phyloP scores from a whole-genome alignment of 805 yeast species.

The Saccharomycopsis sp. region DNA sequence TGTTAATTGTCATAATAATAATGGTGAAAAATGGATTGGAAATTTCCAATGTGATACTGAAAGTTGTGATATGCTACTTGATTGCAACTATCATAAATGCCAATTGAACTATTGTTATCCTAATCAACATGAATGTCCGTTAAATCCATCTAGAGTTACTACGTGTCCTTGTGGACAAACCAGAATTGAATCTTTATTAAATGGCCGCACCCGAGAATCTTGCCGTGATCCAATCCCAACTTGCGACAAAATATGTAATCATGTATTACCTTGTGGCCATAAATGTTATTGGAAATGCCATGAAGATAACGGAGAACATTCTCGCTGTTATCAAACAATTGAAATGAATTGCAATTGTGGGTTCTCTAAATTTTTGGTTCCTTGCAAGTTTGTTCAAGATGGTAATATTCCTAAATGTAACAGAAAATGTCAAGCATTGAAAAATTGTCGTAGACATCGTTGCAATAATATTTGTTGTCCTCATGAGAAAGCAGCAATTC shows the following conservation, averaged over 20 bases:
- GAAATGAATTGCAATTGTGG: constrained; percentile 59
- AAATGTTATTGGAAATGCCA: constrained; percentile 67
- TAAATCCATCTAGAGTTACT: constrained; percentile 50
- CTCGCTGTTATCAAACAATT: constrained; percentile 52
- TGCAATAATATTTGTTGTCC: constrained; percentile 67
- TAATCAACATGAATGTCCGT: constrained; percentile 46
- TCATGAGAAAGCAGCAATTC: constrained; percentile 51
- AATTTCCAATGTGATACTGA: constrained; percentile 30
- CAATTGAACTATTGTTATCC: constrained; percentile 45
- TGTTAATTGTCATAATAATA: constrained; percentile 25
- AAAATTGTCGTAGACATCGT: constrained; percentile 76
- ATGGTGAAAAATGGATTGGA: constrained; percentile 29
- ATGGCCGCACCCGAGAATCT: constrained; percentile 35
- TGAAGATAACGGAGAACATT: constrained; percentile 62
- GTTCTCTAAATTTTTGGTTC: constrained; percentile 46
- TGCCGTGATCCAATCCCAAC: constrained; percentile 80
- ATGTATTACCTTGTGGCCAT: constrained; percentile 64
- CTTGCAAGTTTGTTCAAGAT: constrained; percentile 51
- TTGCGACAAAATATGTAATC: constrained; percentile 61
- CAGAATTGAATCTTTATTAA: constrained; percentile 32
- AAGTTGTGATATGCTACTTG: constrained; percentile 40
- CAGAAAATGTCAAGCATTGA: constrained; percentile 63
- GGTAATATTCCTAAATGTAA: constrained; percentile 55
- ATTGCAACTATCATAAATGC: constrained; percentile 58
- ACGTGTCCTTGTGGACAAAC: constrained; percentile 81